Evolutionary conservation across 352 stramenopile species (phyloP).

Genomic region (Phytophthora agathidicida): DNA sequence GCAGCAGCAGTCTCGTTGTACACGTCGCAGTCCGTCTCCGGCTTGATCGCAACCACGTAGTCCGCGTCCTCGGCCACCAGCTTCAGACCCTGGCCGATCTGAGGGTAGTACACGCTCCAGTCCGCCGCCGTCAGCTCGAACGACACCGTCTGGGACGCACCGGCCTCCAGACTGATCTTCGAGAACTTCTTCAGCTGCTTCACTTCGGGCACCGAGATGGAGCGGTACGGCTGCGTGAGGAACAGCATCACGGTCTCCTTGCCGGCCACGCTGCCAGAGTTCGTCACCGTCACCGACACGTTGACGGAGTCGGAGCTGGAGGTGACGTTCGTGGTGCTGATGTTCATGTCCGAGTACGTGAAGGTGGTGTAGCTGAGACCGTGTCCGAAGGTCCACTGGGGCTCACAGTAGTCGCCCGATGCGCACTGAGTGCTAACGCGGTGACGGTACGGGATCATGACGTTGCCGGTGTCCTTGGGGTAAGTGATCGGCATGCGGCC

Average conservation of each 20-base stretch:
- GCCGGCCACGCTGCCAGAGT: slow-evolving; percentile 37
- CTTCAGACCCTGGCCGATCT: too few species aligned
- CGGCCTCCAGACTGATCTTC: too few species aligned
- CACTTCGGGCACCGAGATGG: too few species aligned
- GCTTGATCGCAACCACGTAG: too few species aligned
- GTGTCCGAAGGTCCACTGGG: slow-evolving; percentile 57
- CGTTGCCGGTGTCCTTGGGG: slow-evolving; percentile 45
- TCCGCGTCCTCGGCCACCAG: too few species aligned
- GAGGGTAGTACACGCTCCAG: too few species aligned
- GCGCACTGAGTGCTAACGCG: slow-evolving; percentile 36
- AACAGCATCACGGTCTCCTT: slow-evolving; percentile 54
- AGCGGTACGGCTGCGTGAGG: too few species aligned
- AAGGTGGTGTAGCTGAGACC: slow-evolving; percentile 75
- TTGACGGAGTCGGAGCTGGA: slow-evolving; percentile 33
- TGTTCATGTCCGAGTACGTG: slow-evolving; percentile 40
- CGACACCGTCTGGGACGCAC: too few species aligned
- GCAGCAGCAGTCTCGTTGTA: too few species aligned
- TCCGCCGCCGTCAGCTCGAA: too few species aligned
- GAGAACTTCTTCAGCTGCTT: too few species aligned
- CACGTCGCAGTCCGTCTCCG: too few species aligned
- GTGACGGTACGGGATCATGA: slow-evolving; percentile 15
- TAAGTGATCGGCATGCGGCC: slow-evolving; percentile 34
- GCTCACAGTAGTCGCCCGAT: slow-evolving; percentile 44
- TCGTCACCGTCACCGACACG: slow-evolving; percentile 21
- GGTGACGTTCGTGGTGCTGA: slow-evolving; percentile 33